phyloP scores from a whole-genome alignment of 805 yeast species.

The Scheffersomyces ergatensis region DNA sequence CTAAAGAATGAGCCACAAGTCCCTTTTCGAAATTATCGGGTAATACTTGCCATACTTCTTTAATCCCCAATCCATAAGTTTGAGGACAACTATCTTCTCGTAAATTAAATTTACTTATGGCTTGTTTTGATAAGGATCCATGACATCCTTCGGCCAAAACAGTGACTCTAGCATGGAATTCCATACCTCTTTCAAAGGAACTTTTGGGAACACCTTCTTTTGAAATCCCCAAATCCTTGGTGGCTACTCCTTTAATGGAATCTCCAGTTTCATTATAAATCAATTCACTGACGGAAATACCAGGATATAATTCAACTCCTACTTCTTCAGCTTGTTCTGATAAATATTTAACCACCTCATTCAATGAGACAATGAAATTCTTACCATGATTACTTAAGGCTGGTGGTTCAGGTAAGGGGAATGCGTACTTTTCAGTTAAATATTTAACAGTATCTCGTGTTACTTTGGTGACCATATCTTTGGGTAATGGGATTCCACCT shows the following conservation, averaged over 20 bases:
- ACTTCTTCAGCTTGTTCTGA: slow-evolving; percentile 88
- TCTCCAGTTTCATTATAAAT: slow-evolving; percentile 53
- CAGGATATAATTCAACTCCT: slow-evolving; percentile 93
- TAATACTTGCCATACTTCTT: slow-evolving; percentile 95
- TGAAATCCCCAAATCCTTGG: slow-evolving; percentile 86
- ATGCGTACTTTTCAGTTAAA: slow-evolving; percentile 56
- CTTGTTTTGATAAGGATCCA: slow-evolving; percentile 84
- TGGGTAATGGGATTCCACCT: slow-evolving; percentile 72
- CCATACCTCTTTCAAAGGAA: slow-evolving; percentile 95
- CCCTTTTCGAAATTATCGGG: slow-evolving; percentile 82
- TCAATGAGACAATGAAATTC: slow-evolving; percentile 82
- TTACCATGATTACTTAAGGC: slow-evolving; percentile 78
- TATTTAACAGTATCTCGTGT: slow-evolving; percentile 71
- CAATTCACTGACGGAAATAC: slow-evolving; percentile 80
- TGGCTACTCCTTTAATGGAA: slow-evolving; percentile 84
- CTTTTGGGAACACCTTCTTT: slow-evolving; percentile 74
- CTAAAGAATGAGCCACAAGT: slow-evolving; percentile 80
- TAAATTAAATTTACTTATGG: slow-evolving; percentile 64
- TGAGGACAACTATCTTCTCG: slow-evolving; percentile 69
- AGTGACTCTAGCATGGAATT: slow-evolving; percentile 85
- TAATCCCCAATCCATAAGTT: slow-evolving; percentile 93
- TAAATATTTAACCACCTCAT: slow-evolving; percentile 76
- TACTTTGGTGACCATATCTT: slow-evolving; percentile 72
- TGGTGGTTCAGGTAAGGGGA: slow-evolving; percentile 90
- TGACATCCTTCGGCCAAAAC: slow-evolving; percentile 98